phyloP scores from a whole-genome alignment of 2,329 filamentous ascomycete species.

The Penicillium sumatraense region DNA sequence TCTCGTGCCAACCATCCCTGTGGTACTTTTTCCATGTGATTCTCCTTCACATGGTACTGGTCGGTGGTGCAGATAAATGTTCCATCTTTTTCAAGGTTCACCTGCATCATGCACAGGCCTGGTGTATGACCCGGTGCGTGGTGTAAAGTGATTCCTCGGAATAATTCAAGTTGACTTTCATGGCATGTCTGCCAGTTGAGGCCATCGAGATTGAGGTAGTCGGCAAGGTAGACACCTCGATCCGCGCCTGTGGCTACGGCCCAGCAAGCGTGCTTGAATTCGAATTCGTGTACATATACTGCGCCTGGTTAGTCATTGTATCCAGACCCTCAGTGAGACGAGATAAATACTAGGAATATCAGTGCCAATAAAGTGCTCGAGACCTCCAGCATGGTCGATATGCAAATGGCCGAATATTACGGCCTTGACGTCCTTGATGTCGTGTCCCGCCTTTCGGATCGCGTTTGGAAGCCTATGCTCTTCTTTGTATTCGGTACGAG shows the following conservation, averaged over 20 bases:
- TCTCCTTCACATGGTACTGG: constrained; percentile 47
- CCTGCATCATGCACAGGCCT: constrained; percentile 41
- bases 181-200: constrained; percentile 52
- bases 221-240: constrained; percentile 43
- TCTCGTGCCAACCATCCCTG: constrained; percentile 45
- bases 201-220: constrained; percentile 40
- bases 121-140: constrained; percentile 44
- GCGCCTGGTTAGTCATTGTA: too few species aligned
- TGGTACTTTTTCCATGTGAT: constrained; percentile 39
- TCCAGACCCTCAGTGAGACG: too few species aligned
- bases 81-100: constrained; percentile 41
- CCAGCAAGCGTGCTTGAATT: constrained; percentile 53
- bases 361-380: constrained; percentile 50
- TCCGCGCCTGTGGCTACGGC: constrained; percentile 49
- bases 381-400: constrained; percentile 54
- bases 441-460: constrained; percentile 44
- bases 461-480: constrained; percentile 41
- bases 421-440: constrained; percentile 53
- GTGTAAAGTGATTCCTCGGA: constrained; percentile 44
- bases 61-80: constrained; percentile 49
- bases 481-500: constrained; percentile 38
- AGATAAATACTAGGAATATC: too few species aligned
- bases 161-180: constrained; percentile 45
- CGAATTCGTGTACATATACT: constrained; percentile 54
- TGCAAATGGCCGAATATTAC: constrained; percentile 55